These are phyloP conservation scores for Aureobasidium sp. DNA, from an alignment of 2,329 filamentous ascomycete species.

Conservation along the genomic window DNA sequence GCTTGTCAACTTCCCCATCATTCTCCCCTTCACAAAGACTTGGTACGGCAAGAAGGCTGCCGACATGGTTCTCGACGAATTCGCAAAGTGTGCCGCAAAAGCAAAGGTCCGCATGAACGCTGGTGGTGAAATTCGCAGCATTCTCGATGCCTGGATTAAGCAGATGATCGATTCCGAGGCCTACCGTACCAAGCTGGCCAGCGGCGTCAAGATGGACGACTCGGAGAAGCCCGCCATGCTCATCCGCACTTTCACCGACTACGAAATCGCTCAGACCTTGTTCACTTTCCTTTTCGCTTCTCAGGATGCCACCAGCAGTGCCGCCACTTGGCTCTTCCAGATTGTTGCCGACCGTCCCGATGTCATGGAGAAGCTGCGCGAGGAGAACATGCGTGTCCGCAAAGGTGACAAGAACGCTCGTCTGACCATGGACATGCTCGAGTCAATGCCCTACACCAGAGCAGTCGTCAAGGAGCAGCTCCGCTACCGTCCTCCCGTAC, in stretches of 20 bases:
- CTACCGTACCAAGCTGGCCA: constrained; percentile 70
- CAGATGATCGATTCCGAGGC: constrained; percentile 75
- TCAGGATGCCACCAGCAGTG: constrained; percentile 92
- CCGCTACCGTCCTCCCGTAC: constrained; percentile 87
- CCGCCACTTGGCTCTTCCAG: constrained; percentile 92
- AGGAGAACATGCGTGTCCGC: constrained; percentile 74
- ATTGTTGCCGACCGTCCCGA: constrained; percentile 90
- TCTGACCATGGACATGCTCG: constrained; percentile 75
- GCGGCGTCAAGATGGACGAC: constrained; percentile 52
- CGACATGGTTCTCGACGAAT: constrained; percentile 79
- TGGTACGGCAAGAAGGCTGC: constrained; percentile 94
- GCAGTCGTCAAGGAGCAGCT: constrained; percentile 86
- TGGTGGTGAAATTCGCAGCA: constrained; percentile 78
- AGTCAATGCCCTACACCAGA: constrained; percentile 80
- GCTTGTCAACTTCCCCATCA: constrained; percentile 96
- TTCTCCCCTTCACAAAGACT: constrained; percentile 82
- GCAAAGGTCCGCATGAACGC: constrained; percentile 72
- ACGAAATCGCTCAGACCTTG: constrained; percentile 84
- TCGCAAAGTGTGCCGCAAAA: constrained; percentile 81
- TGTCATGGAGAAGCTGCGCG: constrained; percentile 64
- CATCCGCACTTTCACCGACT: constrained; percentile 79
- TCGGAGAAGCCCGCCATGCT: constrained; percentile 74
- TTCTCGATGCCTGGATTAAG: constrained; percentile 92
- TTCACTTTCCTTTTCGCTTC: constrained; percentile 97
- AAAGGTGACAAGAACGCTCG: constrained; percentile 63